These are phyloP conservation scores for Haplosporangium gracile DNA, from an alignment of 192 early-diverging fungal genomes.

Conservation along the genomic window DNA sequence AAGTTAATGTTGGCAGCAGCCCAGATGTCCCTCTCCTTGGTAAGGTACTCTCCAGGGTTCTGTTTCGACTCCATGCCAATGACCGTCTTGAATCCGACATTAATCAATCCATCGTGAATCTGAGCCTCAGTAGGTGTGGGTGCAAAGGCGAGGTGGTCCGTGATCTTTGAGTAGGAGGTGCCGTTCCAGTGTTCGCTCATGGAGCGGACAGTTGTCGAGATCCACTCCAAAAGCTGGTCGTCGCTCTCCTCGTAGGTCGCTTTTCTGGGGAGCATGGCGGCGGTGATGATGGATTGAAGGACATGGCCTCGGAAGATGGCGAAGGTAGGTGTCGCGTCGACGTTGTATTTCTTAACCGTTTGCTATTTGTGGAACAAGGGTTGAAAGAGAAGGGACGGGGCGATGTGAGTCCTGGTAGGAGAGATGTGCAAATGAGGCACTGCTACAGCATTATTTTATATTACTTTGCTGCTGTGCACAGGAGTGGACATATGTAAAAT, in stretches of 20 bases:
- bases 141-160: constrained; percentile 47
- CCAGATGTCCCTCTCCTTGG: constrained; percentile 28
- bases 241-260: constrained; percentile 40
- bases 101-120: constrained; percentile 33
- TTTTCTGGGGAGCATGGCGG: constrained; percentile 26
- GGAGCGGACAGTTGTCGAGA: constrained; percentile 19
- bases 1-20: constrained; percentile 19
- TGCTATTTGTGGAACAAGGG: constrained; percentile 7
- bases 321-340: constrained; percentile 37
- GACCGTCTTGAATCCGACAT: constrained; percentile 49
- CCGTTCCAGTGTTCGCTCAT: constrained; percentile 42
- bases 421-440: not conserved
- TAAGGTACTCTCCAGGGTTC: constrained; percentile 40
- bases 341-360: constrained; percentile 41
- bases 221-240: constrained; percentile 40
- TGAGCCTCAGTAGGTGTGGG: constrained; percentile 46
- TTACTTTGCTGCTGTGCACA: not conserved
- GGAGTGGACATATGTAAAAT: no score
- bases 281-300: constrained; percentile 38
- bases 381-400: no score
- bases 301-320: constrained; percentile 41
- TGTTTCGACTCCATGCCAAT: constrained; percentile 54
- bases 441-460: not conserved
- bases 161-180: constrained; percentile 52
- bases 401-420: not conserved